Conservation (phyloP, 2,329 filamentous ascomycete species). For the Exophiala phaeomuriformis region DNA sequence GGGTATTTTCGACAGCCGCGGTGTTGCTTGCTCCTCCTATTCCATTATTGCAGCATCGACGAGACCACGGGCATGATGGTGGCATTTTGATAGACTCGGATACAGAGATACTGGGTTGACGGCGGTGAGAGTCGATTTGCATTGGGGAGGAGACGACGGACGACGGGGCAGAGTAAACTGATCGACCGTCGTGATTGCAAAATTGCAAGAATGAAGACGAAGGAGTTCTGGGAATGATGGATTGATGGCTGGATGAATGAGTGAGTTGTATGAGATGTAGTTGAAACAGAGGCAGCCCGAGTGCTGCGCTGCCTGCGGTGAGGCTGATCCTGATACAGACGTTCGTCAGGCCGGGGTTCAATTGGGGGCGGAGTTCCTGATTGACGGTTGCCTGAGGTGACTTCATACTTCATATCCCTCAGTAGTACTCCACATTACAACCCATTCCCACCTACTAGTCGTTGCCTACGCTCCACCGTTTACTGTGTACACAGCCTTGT, state of each 20-base stretch:
- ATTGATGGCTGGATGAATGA: neutral
- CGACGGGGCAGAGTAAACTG: neutral
- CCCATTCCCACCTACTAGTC: too few relatives aligned
- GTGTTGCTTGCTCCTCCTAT: slow-evolving; percentile 4
- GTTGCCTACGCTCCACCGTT: neutral
- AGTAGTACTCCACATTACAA: too few relatives aligned
- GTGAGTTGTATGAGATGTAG: neutral
- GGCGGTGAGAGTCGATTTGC: slow-evolving; percentile 27
- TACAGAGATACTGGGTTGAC: slow-evolving; percentile 12
- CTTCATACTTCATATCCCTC: too few relatives aligned
- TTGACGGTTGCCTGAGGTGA: neutral
- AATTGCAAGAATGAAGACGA: neutral
- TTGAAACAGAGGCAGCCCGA: neutral
- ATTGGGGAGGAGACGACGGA: slow-evolving; percentile 9
- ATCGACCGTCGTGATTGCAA: neutral
- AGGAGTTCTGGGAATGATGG: neutral
- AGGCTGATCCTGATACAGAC: too few relatives aligned
- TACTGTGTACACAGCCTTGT: neutral
- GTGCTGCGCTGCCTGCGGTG: too few relatives aligned
- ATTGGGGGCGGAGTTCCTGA: neutral
- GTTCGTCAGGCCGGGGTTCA: neutral
- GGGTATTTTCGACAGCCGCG: neutral
- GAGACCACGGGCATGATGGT: slow-evolving; percentile 24
- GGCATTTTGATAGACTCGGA: neutral
- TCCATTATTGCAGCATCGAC: slow-evolving; percentile 4